These are phyloP conservation scores for Tolypocladium album DNA, from an alignment of 2,329 filamentous ascomycete genomes.

Conservation along the genomic window DNA sequence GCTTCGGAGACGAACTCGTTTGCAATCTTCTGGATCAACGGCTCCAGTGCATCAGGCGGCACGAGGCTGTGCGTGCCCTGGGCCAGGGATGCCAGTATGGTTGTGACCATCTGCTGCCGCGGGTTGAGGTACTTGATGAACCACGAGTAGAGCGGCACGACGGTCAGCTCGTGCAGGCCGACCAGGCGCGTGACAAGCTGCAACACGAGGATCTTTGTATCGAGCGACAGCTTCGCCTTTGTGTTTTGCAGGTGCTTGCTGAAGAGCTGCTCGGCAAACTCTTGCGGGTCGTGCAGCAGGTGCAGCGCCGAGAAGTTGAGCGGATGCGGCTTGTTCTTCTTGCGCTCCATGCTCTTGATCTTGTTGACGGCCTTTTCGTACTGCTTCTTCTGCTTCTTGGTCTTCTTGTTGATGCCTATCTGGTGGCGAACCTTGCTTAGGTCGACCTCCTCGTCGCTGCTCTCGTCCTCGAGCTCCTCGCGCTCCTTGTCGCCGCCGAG, in stretches of 20 bases:
- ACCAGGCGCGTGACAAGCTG: constrained; percentile 86
- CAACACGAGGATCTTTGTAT: constrained; percentile 81
- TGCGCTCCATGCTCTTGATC: constrained; percentile 72
- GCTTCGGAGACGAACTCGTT: constrained; percentile 98
- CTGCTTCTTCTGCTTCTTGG: constrained; percentile 71
- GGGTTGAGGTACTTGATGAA: constrained; percentile 89
- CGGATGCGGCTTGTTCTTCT: constrained; percentile 77
- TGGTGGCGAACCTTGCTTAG: constrained; percentile 76
- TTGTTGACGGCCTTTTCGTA: constrained; percentile 74
- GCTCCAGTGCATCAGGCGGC: constrained; percentile 84
- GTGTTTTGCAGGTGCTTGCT: constrained; percentile 81
- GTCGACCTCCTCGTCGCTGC: constrained; percentile 70
- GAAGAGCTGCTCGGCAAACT: constrained; percentile 84
- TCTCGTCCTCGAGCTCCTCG: constrained; percentile 85
- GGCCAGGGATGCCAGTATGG: constrained; percentile 83
- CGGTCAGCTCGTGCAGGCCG: constrained; percentile 82
- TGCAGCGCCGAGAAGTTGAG: constrained; percentile 96
- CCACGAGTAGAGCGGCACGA: constrained; percentile 90
- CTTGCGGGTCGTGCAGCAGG: constrained; percentile 86
- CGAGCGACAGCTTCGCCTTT: constrained; percentile 74
- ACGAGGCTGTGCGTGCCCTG: constrained; percentile 88
- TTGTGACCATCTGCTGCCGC: constrained; percentile 80
- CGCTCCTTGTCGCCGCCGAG: constrained; percentile 91
- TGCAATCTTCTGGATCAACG: constrained; percentile 86
- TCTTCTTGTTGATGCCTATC: constrained; percentile 91